Evolutionary conservation across 768 basidiomycete genomes (phyloP).

Genomic region (Podaxis sp.): DNA sequence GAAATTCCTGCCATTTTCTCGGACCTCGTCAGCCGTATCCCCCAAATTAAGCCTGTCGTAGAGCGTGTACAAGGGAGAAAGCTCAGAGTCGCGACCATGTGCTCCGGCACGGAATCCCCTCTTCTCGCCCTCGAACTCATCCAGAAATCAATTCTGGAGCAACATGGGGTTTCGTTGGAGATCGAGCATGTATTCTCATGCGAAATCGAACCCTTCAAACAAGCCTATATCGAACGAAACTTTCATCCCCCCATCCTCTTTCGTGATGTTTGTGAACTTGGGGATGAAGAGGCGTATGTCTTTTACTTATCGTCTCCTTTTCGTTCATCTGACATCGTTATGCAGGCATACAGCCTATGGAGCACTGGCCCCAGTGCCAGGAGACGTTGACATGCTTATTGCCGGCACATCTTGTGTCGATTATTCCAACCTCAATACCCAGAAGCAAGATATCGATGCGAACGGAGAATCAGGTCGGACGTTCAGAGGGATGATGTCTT

Average conservation of each 20-base stretch:
- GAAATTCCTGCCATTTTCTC: slow-evolving; percentile 70
- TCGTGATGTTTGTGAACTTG: slow-evolving; percentile 91
- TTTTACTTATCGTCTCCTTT: background rate
- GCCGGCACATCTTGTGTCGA: slow-evolving; percentile 97
- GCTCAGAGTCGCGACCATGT: slow-evolving; percentile 95
- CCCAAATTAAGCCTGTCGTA: slow-evolving; percentile 64
- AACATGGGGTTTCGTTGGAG: slow-evolving; percentile 60
- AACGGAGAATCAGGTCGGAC: slow-evolving; percentile 93
- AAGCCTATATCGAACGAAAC: slow-evolving; percentile 96
- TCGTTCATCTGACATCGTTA: slow-evolving; percentile 6
- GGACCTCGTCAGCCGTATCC: slow-evolving; percentile 66
- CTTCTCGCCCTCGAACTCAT: slow-evolving; percentile 87
- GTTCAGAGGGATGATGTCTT: slow-evolving; percentile 92
- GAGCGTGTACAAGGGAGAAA: slow-evolving; percentile 73
- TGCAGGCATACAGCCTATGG: slow-evolving; percentile 90
- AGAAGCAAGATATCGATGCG: slow-evolving; percentile 85
- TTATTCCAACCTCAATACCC: slow-evolving; percentile 93
- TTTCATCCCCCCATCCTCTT: slow-evolving; percentile 91
- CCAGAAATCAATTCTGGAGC: slow-evolving; percentile 68
- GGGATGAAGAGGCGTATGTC: slow-evolving; percentile 71
- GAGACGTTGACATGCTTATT: slow-evolving; percentile 85
- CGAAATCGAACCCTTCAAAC: slow-evolving; percentile 96
- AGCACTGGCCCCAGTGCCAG: slow-evolving; percentile 79
- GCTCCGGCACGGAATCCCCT: slow-evolving; percentile 94
- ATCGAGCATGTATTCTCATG: slow-evolving; percentile 95